These are phyloP conservation scores for Podaxis sp. DNA, from an alignment of 768 basidiomycete genomes.

Conservation along the genomic window DNA sequence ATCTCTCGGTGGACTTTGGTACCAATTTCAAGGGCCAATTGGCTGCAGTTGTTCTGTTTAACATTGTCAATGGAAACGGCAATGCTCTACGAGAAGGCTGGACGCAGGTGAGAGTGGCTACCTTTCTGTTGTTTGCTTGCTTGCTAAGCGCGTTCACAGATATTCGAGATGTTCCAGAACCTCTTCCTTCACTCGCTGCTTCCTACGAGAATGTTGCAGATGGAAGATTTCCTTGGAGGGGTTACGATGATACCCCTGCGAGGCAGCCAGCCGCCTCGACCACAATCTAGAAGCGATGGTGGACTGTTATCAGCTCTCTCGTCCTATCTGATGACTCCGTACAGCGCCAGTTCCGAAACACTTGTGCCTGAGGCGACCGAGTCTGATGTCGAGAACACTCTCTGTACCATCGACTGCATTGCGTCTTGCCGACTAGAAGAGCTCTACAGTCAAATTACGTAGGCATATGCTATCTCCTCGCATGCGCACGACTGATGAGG, in stretches of 20 bases:
- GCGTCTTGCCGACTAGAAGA: slow-evolving; percentile 92
- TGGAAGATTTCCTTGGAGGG: slow-evolving; percentile 98
- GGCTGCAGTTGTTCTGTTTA: slow-evolving; percentile 95
- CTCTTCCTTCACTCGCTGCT: slow-evolving; percentile 92
- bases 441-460: slow-evolving; percentile 93
- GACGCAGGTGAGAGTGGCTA: slow-evolving; percentile 63
- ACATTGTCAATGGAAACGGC: slow-evolving; percentile 95
- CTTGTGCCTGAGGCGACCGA: slow-evolving; percentile 87
- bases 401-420: slow-evolving; percentile 95
- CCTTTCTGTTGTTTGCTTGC: not conserved
- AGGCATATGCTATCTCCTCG: slow-evolving; percentile 28
- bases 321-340: slow-evolving; percentile 95
- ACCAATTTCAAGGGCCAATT: slow-evolving; percentile 94
- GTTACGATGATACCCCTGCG: slow-evolving; percentile 89
- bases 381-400: slow-evolving; percentile 87
- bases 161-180: slow-evolving; percentile 98
- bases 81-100: slow-evolving; percentile 93
- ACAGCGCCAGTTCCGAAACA: slow-evolving; percentile 70
- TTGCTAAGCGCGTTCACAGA: slow-evolving; percentile 41
- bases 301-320: slow-evolving; percentile 92
- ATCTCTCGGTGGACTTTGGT: slow-evolving; percentile 90
- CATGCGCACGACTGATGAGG: slow-evolving; percentile 3
- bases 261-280: slow-evolving; percentile 62
- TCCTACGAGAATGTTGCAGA: slow-evolving; percentile 87
- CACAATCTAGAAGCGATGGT: slow-evolving; percentile 72